These are phyloP conservation scores for Pistacia integerrima DNA, from an alignment of 345 rosid species.

Conservation along the genomic window DNA sequence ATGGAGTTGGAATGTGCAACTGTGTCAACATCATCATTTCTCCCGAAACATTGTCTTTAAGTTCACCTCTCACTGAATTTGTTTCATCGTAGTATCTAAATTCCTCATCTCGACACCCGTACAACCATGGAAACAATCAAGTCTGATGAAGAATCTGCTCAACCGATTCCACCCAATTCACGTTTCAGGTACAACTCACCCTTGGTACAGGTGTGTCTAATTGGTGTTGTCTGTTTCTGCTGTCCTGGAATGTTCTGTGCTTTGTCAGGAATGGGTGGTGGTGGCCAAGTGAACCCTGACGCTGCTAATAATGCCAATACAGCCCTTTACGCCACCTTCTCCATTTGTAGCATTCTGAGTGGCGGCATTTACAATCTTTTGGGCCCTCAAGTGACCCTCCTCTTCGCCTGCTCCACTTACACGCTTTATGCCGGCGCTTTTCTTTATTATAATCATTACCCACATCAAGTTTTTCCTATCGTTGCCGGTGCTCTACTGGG, in stretches of 20 bases:
- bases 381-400: constrained; percentile 59
- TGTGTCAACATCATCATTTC: not conserved
- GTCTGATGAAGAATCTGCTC: constrained; percentile 25
- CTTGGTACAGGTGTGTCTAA: constrained; percentile 47
- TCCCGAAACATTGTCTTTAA: not conserved
- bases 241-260: constrained; percentile 83
- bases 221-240: constrained; percentile 73
- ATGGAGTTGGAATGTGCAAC: not conserved
- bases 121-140: not conserved
- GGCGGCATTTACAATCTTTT: constrained; percentile 70
- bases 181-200: constrained; percentile 61
- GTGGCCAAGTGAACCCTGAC: constrained; percentile 58
- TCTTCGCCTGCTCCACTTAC: constrained; percentile 60
- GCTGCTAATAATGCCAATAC: constrained; percentile 67
- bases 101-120: not conserved
- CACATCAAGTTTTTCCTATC: constrained; percentile 49
- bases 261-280: constrained; percentile 71
- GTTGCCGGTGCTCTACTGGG: constrained; percentile 67
- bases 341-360: constrained; percentile 61
- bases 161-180: constrained; percentile 16
- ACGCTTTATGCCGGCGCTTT: constrained; percentile 63
- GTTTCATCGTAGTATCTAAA: not conserved
- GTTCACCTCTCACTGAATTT: not conserved
- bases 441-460: constrained; percentile 60
- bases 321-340: constrained; percentile 66